Evolutionary conservation across 805 yeast species (phyloP), one percentile per base, ranked within the genome.

Genomic region (Saturnispora halmiae): DNA sequence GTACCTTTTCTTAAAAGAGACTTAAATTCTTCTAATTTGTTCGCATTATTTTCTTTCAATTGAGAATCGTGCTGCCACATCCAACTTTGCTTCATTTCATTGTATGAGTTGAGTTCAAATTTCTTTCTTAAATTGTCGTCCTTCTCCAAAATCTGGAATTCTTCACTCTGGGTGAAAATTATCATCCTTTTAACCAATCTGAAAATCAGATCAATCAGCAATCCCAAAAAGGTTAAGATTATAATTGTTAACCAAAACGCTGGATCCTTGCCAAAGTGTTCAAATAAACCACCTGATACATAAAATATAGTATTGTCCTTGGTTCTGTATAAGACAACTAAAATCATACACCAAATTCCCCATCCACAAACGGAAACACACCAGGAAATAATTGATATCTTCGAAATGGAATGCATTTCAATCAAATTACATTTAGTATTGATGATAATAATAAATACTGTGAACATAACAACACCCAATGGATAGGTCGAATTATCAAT

Each of bases 191-290:
- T 72, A 34, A 77, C 50, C 1, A 79, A 70, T 47, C 80, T 77
- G 39, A 77, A 56, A 4, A 81, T 54, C 30, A 83, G 59, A 55
- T 92, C 97, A 44, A 82, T 62, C 29, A 77, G 59, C 11, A 83
- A 49, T 2, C 90, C 82, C 40, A 84, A 64, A 0, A 73, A 61
- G 1, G 67, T 57, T 15, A 82, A 55, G 2, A 78, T 68, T 24
- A 85, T 53, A 26, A 83, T 61, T 0, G 85, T 60, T 1, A 85
- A 84, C 97, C 97, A 92, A 76, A 87, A 90, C 1, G 83, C 70
- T n/a, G 67, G 57, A 55, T 92, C 96, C 16, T 49, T 60, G 18
- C 97, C 97, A 64, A 85, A 86, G 38, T 75, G 75, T 36, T 77
- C 60, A 43, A 70, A 67, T 36, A 92, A 65, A 2, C 92, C 94